A percentile compares a stretch with the other conserved stretches of the same genome.
These are phyloP conservation scores for Cocos nucifera DNA, from an alignment of 176 grass and related monocot species.

Conservation along the genomic window DNA sequence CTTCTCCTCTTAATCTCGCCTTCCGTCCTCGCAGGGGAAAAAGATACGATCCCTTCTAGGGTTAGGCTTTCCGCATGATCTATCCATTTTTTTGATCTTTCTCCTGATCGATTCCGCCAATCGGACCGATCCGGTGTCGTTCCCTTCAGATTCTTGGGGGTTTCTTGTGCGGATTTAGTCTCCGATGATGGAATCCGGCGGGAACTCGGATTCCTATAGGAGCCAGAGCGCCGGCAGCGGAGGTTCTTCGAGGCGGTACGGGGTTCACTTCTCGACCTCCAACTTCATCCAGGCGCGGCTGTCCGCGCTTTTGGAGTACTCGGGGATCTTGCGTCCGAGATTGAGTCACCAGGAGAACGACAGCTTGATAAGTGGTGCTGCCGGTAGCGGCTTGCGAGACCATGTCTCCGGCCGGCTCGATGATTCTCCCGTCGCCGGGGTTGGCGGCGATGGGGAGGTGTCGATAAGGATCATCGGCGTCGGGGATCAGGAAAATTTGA, in stretches of 20 bases:
- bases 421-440: constrained; percentile 16
- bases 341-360: constrained; percentile 24
- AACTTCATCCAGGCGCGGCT: constrained; percentile 88
- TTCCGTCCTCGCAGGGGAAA: too few relatives aligned
- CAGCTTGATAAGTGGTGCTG: constrained; percentile 1
- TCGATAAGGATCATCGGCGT: constrained; percentile 80
- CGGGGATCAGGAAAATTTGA: constrained; percentile 28
- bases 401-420: constrained; percentile 15
- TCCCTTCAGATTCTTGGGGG: too few relatives aligned
- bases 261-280: constrained; percentile 76
- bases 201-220: neutral
- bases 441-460: constrained; percentile 41
- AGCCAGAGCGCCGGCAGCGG: neutral
- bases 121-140: too few relatives aligned
- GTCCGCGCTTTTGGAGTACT: constrained; percentile 75
- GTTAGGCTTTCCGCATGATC: too few relatives aligned
- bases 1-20: too few relatives aligned
- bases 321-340: constrained; percentile 62
- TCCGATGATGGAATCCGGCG: constrained; percentile 11
- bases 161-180: neutral
- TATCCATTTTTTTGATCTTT: too few relatives aligned
- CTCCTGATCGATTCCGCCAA: too few relatives aligned
- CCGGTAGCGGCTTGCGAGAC: neutral
- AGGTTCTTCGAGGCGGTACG: constrained; percentile 51
- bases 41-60: too few relatives aligned